Base-by-base conservation (phyloP, 441 rosid species). In the Eutrema salsugineum region DNA sequence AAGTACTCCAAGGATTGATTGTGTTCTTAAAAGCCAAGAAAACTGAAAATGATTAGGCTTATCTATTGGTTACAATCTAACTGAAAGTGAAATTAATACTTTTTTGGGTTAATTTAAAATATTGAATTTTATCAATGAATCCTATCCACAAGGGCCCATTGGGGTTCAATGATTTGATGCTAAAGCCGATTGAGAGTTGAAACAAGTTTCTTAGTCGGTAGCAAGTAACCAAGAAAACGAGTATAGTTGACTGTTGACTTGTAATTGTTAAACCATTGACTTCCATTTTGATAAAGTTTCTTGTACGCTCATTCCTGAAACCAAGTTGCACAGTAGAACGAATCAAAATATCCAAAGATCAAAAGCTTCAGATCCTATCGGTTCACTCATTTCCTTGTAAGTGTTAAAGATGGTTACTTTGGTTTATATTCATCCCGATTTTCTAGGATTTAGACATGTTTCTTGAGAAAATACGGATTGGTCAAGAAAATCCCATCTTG, bases 21-120 rank as follows among this genome's bases (percentile, higher is more conserved):
- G 71, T 43, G 5, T 84, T 83, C 74, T 79, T 85, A 0, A 64
- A 19, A 19, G 76, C 17, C 36, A 83, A 78, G 73, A 76, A 62
- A 24, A 20, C 22, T 16, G 77, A 72, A 59, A 72, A 56, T 35
- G 71, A 72, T 33, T 8, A 56, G 43, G 27, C 28, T n/a, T 57
- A 16, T 15, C 5, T 54, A 9, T 32, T 55, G n/a, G 15, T 55
- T 33, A 8, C 38, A 32, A 30, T 53, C 20, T 54, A 15, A 30
- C 14, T 27, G 36, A 24, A 24, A 50, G 32, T 49, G 32, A 22
- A 22, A 48, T 9, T 49, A n/a, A 43, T n/a, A n/a, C n/a, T n/a
- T n/a, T n/a, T n/a, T n/a, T n/a, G n/a, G n/a, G n/a, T n/a, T n/a
- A n/a, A n/a, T n/a, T n/a, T n/a, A n/a, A 20, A 39, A 46, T 30